Evolutionary conservation across 2,329 filamentous ascomycete species (phyloP).

Genomic region (Colletotrichum lupini): DNA sequence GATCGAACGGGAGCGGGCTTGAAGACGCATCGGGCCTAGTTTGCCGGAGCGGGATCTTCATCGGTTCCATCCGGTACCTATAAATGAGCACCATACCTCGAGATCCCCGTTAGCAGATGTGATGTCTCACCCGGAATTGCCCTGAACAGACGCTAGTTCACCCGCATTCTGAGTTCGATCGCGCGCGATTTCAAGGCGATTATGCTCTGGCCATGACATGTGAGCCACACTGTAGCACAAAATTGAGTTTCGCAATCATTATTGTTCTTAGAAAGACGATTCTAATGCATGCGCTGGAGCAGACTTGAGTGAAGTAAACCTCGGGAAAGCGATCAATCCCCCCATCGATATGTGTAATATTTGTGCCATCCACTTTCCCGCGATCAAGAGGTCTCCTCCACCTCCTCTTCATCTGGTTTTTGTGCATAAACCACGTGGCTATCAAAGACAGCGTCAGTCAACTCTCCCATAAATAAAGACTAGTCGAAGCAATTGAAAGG

Average conservation of each 20-base stretch:
- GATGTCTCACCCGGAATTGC: neutral
- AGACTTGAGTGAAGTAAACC: too few species aligned
- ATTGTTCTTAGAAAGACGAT: too few species aligned
- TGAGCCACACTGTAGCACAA: neutral
- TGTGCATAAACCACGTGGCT: slow-evolving; percentile 33
- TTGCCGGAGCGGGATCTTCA: neutral
- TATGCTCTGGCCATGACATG: neutral
- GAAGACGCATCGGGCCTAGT: neutral
- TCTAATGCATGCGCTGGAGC: too few species aligned
- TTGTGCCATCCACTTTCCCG: neutral
- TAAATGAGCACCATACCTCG: neutral
- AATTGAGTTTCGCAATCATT: too few species aligned
- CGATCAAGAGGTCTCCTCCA: neutral
- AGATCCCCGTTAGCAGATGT: neutral
- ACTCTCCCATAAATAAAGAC: too few species aligned
- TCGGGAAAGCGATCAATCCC: too few species aligned
- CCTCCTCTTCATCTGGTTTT: neutral
- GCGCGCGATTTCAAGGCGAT: neutral
- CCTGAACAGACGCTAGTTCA: neutral
- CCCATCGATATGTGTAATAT: too few species aligned
- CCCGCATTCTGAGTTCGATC: neutral
- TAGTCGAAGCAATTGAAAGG: neutral
- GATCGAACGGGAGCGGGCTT: neutral
- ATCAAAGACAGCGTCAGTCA: neutral
- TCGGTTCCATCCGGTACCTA: neutral